Percentiles rank a stretch among this genome's conserved stretches.
phyloP scores from a whole-genome alignment of 768 basidiomycete species.

The Suillus subluteus region DNA sequence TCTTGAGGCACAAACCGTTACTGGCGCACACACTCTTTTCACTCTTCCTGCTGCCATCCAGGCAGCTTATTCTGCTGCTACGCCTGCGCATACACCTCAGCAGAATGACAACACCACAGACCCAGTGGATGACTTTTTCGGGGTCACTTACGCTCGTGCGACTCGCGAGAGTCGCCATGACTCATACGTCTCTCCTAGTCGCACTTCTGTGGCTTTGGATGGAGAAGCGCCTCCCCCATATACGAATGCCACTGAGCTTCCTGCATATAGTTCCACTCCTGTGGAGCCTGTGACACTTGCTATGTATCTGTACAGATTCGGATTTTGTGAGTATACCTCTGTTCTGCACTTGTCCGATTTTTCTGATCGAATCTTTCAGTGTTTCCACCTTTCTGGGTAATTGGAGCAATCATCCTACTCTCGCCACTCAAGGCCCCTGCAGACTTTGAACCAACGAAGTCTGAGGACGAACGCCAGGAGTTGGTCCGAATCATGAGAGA shows the following conservation, averaged over 20 bases:
- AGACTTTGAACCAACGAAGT: constrained; percentile 34
- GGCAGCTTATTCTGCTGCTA: constrained; percentile 10
- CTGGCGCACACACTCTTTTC: constrained; percentile 13
- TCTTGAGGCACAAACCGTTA: constrained; percentile 22
- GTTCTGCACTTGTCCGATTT: not conserved
- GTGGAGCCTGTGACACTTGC: constrained; percentile 48
- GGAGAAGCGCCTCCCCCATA: constrained; percentile 34
- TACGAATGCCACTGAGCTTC: constrained; percentile 30
- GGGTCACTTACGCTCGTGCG: constrained; percentile 24
- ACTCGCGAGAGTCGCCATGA: constrained; percentile 40
- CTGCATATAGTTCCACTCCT: constrained; percentile 35
- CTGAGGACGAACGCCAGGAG: constrained; percentile 37
- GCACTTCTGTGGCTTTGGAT: constrained; percentile 15
- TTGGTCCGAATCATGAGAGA: constrained; percentile 37
- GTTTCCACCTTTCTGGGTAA: constrained; percentile 53
- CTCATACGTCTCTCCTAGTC: constrained; percentile 12
- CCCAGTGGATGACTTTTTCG: constrained; percentile 34
- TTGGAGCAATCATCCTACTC: constrained; percentile 43
- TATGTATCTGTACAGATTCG: constrained; percentile 51
- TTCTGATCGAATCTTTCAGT: constrained; percentile 32
- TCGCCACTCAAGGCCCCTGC: constrained; percentile 43
- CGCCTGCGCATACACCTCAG: constrained; percentile 15
- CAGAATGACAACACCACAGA: constrained; percentile 4
- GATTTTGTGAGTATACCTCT: constrained; percentile 44
- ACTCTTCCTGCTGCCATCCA: constrained; percentile 14